Evolutionary conservation across 345 rosid genomes (phyloP), one percentile per base, ranked within the genome.

Genomic region (Murraya paniculata): DNA sequence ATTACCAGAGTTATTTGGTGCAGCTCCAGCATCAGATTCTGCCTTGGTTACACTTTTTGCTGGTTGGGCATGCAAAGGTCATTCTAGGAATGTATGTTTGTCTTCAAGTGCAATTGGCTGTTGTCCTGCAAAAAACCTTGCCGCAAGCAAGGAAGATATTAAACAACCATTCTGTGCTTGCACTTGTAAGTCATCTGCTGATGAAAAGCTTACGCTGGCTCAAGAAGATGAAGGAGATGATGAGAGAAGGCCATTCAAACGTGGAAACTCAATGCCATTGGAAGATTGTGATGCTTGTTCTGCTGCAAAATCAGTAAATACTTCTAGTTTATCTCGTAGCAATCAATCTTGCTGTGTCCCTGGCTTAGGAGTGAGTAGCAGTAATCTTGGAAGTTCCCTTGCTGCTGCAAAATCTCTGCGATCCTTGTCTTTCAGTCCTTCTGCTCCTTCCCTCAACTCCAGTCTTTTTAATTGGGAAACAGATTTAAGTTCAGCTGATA

Each of bases 21-120:
- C 90, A 89, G 92, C 92, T 62, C 92, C 92, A 58, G 76, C 84
- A 30, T 85, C 92, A n/a, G 88, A 89, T 76, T 73, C 76, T 19
- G 92, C 92, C 71, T 82, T 89, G 80, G 86, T 89, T 48, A 89
- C 90, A 21, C 88, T 89, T 60, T 89, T 89, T 77, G 77, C 88
- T 77, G 92, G 92, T 58, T 89, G 90, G 92, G 89, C 86, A 71
- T 87, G 92, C 77, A 84, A 89, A 83, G 89, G 92, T 73, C 84
- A 79, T 71, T 79, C 83, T 60, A 75, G 80, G 72, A 77, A 83
- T 64, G 73, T 80, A 16, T 87, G 90, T 73, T 82, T 89, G 74
- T 87, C 88, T 74, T 82, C 85, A 2, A 74, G 74, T 84, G 84
- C 82, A 31, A 72, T 68, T 81, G 85, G 85, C 56, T 74, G 86